Evolutionary conservation across 2,329 filamentous ascomycete genomes (phyloP).

Genomic region (Penicillium concentricum): DNA sequence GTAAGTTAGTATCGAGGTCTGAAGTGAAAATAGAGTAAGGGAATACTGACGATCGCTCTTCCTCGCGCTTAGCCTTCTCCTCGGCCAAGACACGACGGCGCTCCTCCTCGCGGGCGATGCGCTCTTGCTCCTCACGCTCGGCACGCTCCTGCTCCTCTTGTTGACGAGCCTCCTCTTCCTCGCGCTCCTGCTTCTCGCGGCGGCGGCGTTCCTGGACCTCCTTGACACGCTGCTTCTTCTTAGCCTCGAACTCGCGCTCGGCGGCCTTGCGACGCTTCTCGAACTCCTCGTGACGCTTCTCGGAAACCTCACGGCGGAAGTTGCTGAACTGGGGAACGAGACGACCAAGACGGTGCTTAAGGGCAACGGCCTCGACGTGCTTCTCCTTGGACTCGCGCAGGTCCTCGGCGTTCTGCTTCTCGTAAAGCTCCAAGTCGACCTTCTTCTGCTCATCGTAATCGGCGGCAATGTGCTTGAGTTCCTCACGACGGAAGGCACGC

Average conservation of each 20-base stretch:
- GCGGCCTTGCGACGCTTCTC: conserved; percentile 90
- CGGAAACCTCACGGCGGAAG: conserved; percentile 78
- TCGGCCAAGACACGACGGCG: conserved; percentile 71
- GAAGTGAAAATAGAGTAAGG: neutral
- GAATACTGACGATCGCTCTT: conserved; percentile 56
- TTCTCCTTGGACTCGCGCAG: conserved; percentile 78
- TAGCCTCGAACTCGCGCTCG: conserved; percentile 87
- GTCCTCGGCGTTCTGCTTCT: conserved; percentile 73
- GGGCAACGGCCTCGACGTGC: conserved; percentile 85
- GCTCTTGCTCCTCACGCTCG: conserved; percentile 81
- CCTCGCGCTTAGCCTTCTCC: conserved; percentile 62
- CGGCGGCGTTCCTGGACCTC: conserved; percentile 80
- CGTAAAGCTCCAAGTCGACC: conserved; percentile 74
- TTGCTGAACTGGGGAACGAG: conserved; percentile 80
- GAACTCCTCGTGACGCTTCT: conserved; percentile 90
- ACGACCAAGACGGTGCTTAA: conserved; percentile 87
- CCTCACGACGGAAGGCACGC: conserved; percentile 93
- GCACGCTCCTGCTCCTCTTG: conserved; percentile 84
- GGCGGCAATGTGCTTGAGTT: conserved; percentile 81
- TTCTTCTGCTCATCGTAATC: conserved; percentile 85
- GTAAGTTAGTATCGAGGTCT: conserved; percentile 33
- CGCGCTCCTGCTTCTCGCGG: conserved; percentile 77
- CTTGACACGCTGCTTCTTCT: conserved; percentile 83
- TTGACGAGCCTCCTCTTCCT: conserved; percentile 75
- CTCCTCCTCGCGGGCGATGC: conserved; percentile 74